Evolutionary conservation across 305 asterid species (phyloP).

Genomic region (Andrographis paniculata): DNA sequence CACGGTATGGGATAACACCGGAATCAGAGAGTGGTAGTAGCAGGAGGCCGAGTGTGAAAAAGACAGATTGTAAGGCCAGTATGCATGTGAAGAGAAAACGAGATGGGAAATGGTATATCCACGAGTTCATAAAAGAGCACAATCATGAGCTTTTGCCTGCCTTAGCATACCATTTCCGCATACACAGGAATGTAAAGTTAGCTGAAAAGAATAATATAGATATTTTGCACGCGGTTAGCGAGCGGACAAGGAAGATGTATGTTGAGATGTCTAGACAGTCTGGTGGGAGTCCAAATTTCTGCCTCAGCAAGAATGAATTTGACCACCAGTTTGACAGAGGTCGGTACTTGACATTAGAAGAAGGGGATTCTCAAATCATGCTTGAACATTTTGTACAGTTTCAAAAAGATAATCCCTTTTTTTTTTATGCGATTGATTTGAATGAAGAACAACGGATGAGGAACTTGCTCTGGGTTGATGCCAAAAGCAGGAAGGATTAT

Average conservation of each 20-base stretch:
- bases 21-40: constrained; percentile 75
- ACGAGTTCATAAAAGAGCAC: constrained; percentile 79
- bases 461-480: constrained; percentile 91
- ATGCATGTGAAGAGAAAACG: constrained; percentile 88
- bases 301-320: constrained; percentile 33
- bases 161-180: constrained; percentile 84
- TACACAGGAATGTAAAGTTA: constrained; percentile 74
- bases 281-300: constrained; percentile 32
- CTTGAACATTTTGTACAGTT: constrained; percentile 70
- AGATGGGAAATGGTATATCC: constrained; percentile 90
- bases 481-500: constrained; percentile 79
- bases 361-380: constrained; percentile 76
- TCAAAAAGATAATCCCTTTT: constrained; percentile 66
- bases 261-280: constrained; percentile 88
- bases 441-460: constrained; percentile 79
- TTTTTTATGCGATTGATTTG: constrained; percentile 79
- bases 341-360: constrained; percentile 55
- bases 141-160: constrained; percentile 97
- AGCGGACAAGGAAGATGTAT: constrained; percentile 86
- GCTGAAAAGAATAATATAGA: constrained; percentile 87
- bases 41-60: constrained; percentile 72
- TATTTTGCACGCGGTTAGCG: constrained; percentile 88
- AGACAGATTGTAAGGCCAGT: constrained; percentile 93
- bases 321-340: constrained; percentile 56
- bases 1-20: constrained; percentile 86